phyloP scores from a whole-genome alignment of 2,329 filamentous ascomycete species.

The Calonectria leucothoes region DNA sequence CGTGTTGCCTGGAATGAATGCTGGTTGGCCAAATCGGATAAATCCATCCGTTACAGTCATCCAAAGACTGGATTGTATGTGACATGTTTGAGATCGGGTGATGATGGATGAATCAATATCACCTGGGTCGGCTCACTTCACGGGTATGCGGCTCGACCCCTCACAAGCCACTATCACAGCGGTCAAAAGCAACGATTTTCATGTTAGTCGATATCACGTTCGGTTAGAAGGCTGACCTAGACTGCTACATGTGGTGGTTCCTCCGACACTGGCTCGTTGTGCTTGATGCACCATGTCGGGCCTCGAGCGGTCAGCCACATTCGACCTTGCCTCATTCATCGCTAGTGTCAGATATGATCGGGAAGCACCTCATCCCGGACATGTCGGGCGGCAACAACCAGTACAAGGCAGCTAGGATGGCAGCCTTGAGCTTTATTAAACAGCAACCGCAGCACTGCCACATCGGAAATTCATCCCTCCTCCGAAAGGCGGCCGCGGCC shows the following conservation, averaged over 20 bases:
- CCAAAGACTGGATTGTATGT: not conserved
- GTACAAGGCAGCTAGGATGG: not conserved
- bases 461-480: too few relatives aligned
- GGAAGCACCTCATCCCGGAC: not conserved
- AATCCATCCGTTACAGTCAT: not conserved
- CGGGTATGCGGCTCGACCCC: not conserved
- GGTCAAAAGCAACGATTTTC: not conserved
- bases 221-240: not conserved
- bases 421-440: not conserved
- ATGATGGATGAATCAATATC: not conserved
- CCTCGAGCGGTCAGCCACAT: not conserved
- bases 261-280: not conserved
- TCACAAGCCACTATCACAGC: not conserved
- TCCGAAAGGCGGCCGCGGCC: not conserved
- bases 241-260: not conserved
- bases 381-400: not conserved
- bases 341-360: not conserved
- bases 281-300: conserved; percentile 9
- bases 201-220: not conserved
- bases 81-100: not conserved
- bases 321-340: not conserved
- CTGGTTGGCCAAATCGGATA: too few relatives aligned
- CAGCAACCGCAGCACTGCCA: not conserved
- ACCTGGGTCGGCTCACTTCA: not conserved
- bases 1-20: too few relatives aligned